Base-by-base conservation (phyloP, 139 green algal species). In the Volvox africanus region DNA sequence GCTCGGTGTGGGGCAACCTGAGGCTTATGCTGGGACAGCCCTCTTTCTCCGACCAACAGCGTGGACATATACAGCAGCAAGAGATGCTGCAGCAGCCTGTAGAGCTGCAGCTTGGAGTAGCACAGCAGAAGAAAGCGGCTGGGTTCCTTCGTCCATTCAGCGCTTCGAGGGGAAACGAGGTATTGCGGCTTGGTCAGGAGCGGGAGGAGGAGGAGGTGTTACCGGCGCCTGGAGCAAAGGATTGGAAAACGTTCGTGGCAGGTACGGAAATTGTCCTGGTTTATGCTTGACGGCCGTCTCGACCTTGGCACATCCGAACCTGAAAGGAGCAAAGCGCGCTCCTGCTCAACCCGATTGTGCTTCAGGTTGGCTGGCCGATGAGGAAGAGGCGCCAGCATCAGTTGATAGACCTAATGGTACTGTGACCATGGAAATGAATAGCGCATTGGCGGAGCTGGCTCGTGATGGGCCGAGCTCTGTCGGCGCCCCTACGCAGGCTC, bases 201-300 rank as follows among this genome's bases (percentile, higher is more conserved):
- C 82, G 22, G 2, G 65, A 79, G 2, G 65, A 79, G 33, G 33
- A 79, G 5, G 65, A 77, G 3, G n/a, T 67, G 11, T 1, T 30
- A 1, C 55, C 79, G 33, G 65, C 2, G 6, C 82, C 62, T 36
- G 82, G 50, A 65, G 84, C 84, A 17, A 89, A 68, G 36, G 69
- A 89, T 36, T 89, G 84, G 84, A 89, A 89, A 55, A 82, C 68
- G 1, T 89, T 89, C 50, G 84, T 89, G 3, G 37, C 36, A 81
- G 68, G 84, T 89, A 18, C 11, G 44, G 44, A 55, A 55, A 9
- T 55, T 55, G 44, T 9, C 5, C 44, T 55, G 44, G 9, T 55
- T 55, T 55, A 5, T 55, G 9, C 44, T 55, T 9, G 9, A 55
- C 44, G 9, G 5, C 44, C 44, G 5, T 55, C 44, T 55, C 44